phyloP scores from a whole-genome alignment of 768 basidiomycete genomes.

The Mrakia gelida region DNA sequence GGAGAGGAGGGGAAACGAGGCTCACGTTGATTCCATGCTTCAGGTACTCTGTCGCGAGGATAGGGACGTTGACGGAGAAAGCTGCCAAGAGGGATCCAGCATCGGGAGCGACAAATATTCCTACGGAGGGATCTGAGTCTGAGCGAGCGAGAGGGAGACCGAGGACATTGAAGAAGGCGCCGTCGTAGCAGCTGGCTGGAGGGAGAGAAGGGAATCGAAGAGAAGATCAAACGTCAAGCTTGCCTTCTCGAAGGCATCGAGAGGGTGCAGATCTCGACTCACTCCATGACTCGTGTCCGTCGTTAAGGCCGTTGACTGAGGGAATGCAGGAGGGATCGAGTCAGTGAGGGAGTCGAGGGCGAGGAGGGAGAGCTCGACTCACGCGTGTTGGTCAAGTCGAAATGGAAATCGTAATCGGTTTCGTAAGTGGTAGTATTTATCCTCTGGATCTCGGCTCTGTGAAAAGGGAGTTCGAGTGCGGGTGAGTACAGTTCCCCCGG shows the following conservation, averaged over 20 bases:
- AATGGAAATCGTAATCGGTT: conserved; percentile 16
- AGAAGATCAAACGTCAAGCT: too few species aligned
- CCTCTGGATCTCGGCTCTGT: conserved; percentile 13
- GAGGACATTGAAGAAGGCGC: neutral
- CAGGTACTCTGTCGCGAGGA: too few species aligned
- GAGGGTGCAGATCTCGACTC: too few species aligned
- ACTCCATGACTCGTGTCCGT: conserved; percentile 13
- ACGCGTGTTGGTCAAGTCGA: neutral
- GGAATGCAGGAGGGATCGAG: neutral
- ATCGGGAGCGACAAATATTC: conserved; percentile 14
- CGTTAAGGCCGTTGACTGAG: conserved; percentile 13
- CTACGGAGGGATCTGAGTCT: neutral
- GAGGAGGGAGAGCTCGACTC: neutral
- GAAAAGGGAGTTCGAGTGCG: too few species aligned
- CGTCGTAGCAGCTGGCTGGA: neutral
- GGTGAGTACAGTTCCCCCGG: too few species aligned
- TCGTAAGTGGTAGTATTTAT: neutral
- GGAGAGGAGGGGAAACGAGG: too few species aligned
- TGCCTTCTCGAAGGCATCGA: too few species aligned
- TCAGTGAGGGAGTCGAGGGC: too few species aligned
- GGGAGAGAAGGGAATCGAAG: too few species aligned
- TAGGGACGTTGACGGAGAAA: too few species aligned
- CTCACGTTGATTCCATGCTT: too few species aligned
- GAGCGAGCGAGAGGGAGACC: conserved; percentile 13
- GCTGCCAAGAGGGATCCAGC: neutral